phyloP scores from a whole-genome alignment of 2,329 filamentous ascomycete species.

The Exophiala phaeomuriformis region DNA sequence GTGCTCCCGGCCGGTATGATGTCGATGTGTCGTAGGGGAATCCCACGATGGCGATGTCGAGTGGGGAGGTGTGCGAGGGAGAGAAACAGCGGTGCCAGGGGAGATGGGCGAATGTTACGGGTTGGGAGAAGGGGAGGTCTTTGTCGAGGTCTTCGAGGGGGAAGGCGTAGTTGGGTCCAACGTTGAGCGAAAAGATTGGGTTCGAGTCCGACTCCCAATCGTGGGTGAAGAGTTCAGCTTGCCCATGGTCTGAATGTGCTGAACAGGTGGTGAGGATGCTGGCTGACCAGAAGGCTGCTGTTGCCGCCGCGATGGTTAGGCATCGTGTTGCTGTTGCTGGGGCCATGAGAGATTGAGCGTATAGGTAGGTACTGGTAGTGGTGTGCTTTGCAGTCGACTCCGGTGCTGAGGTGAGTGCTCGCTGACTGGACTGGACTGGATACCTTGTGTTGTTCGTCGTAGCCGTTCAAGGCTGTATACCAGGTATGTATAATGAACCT shows the following conservation, averaged over 20 bases:
- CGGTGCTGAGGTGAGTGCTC: too few species aligned
- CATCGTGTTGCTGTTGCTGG: too few species aligned
- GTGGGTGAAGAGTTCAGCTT: neutral
- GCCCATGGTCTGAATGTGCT: neutral
- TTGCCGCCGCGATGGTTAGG: too few species aligned
- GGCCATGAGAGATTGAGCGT: too few species aligned
- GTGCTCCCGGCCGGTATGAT: slow-evolving; percentile 31
- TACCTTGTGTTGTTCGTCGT: too few species aligned
- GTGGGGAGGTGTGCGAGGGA: slow-evolving; percentile 19
- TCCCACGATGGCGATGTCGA: slow-evolving; percentile 32
- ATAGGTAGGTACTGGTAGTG: too few species aligned
- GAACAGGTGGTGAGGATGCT: neutral
- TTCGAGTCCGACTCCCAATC: neutral
- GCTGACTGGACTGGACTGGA: too few species aligned
- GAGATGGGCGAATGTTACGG: slow-evolving; percentile 30
- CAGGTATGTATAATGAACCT: too few species aligned
- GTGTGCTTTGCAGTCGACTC: too few species aligned
- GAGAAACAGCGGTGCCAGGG: slow-evolving; percentile 30
- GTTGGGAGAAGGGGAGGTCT: slow-evolving; percentile 30
- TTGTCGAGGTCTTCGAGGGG: slow-evolving; percentile 29
- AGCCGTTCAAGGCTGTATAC: too few species aligned
- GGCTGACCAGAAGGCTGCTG: too few species aligned
- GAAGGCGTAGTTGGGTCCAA: slow-evolving; percentile 26
- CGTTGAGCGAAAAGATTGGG: slow-evolving; percentile 5
- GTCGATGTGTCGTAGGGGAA: slow-evolving; percentile 33